phyloP scores from a whole-genome alignment of 805 yeast species.

The Barnettozyma populi region DNA sequence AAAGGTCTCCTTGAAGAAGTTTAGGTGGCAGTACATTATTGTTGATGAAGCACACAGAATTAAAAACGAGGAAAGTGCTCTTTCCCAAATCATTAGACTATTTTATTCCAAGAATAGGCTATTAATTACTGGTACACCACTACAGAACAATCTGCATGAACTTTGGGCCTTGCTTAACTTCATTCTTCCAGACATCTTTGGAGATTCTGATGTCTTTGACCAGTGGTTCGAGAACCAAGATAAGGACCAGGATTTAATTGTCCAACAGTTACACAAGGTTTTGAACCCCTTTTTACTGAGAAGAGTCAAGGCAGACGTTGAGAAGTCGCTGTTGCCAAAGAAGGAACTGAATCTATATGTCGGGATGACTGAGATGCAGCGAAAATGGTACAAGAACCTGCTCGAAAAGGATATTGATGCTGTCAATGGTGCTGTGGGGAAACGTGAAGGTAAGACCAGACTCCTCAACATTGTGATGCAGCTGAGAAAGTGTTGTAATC shows the following conservation, averaged over 20 bases:
- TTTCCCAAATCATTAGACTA: conserved; percentile 86
- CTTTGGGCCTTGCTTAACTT: conserved; percentile 93
- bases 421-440: conserved; percentile 93
- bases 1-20: conserved; percentile 69
- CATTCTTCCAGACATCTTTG: conserved; percentile 88
- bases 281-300: conserved; percentile 83
- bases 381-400: conserved; percentile 82
- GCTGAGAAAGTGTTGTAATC: conserved; percentile 92
- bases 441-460: conserved; percentile 88
- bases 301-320: conserved; percentile 90
- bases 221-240: conserved; percentile 75
- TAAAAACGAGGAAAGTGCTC: conserved; percentile 87
- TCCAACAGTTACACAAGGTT: conserved; percentile 83
- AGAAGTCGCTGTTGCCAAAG: conserved; percentile 83
- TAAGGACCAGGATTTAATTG: conserved; percentile 72
- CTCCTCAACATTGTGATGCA: conserved; percentile 94
- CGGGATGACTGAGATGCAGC: conserved; percentile 95
- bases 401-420: conserved; percentile 94
- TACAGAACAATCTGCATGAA: conserved; percentile 92
- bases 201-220: conserved; percentile 85
- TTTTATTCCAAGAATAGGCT: conserved; percentile 82
- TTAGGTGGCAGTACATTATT: conserved; percentile 89
- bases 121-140: conserved; percentile 91
- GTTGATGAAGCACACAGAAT: conserved; percentile 97
- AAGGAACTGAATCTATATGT: conserved; percentile 85